Evolutionary conservation across 2,329 filamentous ascomycete species (phyloP).

Genomic region (Alternaria alternata): DNA sequence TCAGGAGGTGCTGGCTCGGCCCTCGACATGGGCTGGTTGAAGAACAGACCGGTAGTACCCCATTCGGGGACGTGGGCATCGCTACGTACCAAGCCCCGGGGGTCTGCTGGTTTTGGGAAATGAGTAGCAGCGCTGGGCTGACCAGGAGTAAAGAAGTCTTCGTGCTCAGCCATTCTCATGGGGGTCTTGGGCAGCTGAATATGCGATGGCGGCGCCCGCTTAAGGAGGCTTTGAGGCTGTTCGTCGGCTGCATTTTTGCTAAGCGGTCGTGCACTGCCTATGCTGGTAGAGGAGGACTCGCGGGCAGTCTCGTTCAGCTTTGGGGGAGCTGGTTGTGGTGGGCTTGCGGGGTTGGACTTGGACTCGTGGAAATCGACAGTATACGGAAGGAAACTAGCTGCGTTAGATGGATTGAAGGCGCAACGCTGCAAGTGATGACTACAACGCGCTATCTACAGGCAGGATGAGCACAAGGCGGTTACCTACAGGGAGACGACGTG

Average conservation of each 20-base stretch:
- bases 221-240: constrained; percentile 51
- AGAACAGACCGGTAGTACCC: constrained; percentile 69
- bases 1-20: constrained; percentile 77
- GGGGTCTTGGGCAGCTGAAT: constrained; percentile 53
- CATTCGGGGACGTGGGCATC: constrained; percentile 80
- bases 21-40: constrained; percentile 80
- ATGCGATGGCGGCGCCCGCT: constrained; percentile 37
- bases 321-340: constrained; percentile 32
- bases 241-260: constrained; percentile 29
- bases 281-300: constrained; percentile 56
- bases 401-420: constrained; percentile 17
- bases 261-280: constrained; percentile 4
- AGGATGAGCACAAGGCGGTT: constrained; percentile 1
- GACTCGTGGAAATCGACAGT: constrained; percentile 81
- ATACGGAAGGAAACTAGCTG: constrained; percentile 84
- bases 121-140: constrained; percentile 60
- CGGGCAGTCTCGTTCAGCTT: constrained; percentile 53
- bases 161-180: constrained; percentile 46
- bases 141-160: constrained; percentile 57
- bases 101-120: constrained; percentile 59
- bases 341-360: constrained; percentile 49
- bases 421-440: background rate
- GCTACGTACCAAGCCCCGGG: constrained; percentile 68
- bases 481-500: constrained; percentile 67
- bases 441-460: background rate